Evolutionary conservation across 1,139 yeast genomes (phyloP), one percentile per base, ranked within the genome.

Genomic region (Taphrina wiesneri): DNA sequence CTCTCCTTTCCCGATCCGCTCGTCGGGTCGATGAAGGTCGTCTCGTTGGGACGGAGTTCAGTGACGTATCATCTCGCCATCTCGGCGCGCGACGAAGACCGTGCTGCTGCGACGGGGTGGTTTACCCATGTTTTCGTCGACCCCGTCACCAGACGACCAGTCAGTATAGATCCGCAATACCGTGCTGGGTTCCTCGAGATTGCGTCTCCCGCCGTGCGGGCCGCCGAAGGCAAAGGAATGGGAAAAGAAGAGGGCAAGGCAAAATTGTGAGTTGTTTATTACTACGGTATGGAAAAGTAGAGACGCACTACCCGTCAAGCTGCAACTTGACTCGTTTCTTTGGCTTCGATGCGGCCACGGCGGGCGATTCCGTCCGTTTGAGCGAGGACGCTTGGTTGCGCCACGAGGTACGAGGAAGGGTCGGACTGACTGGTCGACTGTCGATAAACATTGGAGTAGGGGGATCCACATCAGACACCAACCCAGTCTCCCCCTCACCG

Each of bases 121-220:
- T 53, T 53, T 30, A 54, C 61, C 15, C 65, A 62, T 21, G 65
- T 62, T 26, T 62, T 62, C 45, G 60, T 53, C 39, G 49, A 62
- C 30, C 65, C 65, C n/a, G 25, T 26, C 43, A 53, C 61, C 2
- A 32, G 65, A 25, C 60, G 65, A 32, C 65, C 65, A n/a, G 65
- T 46, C 7, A 19, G 43, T 6, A 60, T 60, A 30, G 36, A 46
- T 13, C 30, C 19, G 9, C n/a, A 17, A 7, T 49, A 34, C 23
- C 28, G 64, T 1, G 52, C 36, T 19, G 64, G 46, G 6, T 60
- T 60, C 15, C 19, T 51, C 39, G 23, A 11, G 13, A 30, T 60
- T 26, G 47, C 51, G 2, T 7, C 23, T 7, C 19, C n/a, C 7
- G n/a, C 15, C 15, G 17, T 39, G 43, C 43, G 43, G 2, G 7